Percentiles rank a stretch among this genome's conserved stretches.
Evolutionary conservation across 1,139 yeast species (phyloP).

Genomic region (Spathaspora jeffriesii): DNA sequence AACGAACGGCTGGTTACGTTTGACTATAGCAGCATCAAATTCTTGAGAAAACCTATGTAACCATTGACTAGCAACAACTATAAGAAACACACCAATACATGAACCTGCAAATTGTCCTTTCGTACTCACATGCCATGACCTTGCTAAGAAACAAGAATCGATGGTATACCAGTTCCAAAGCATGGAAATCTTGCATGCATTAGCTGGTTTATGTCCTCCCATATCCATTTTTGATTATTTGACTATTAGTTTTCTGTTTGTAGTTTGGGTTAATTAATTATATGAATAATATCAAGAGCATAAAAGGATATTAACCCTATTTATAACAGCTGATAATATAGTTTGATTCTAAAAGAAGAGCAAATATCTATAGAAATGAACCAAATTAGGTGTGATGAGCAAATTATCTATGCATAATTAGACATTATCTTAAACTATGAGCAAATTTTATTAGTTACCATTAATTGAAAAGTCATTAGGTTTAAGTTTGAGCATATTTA

Average conservation of each 20-base stretch:
- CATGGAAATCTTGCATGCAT: conserved; percentile 37
- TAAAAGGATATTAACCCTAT: background rate
- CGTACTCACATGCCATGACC: conserved; percentile 63
- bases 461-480: background rate
- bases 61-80: conserved; percentile 60
- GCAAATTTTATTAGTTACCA: background rate
- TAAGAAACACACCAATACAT: conserved; percentile 62
- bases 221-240: conserved; percentile 12
- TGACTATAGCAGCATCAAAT: conserved; percentile 33
- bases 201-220: conserved; percentile 6
- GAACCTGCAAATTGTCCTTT: conserved; percentile 69
- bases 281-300: background rate
- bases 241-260: background rate
- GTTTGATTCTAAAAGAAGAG: background rate
- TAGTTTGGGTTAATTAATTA: background rate
- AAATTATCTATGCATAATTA: background rate
- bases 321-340: background rate
- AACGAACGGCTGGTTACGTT: conserved; percentile 1
- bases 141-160: conserved; percentile 64
- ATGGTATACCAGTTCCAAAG: conserved; percentile 51
- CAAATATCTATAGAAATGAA: background rate
- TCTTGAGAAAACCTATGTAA: conserved; percentile 57
- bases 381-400: background rate
- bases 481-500: background rate
- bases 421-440: background rate